phyloP scores from a whole-genome alignment of 208 protist species.

The Wallacemonas sp. region DNA sequence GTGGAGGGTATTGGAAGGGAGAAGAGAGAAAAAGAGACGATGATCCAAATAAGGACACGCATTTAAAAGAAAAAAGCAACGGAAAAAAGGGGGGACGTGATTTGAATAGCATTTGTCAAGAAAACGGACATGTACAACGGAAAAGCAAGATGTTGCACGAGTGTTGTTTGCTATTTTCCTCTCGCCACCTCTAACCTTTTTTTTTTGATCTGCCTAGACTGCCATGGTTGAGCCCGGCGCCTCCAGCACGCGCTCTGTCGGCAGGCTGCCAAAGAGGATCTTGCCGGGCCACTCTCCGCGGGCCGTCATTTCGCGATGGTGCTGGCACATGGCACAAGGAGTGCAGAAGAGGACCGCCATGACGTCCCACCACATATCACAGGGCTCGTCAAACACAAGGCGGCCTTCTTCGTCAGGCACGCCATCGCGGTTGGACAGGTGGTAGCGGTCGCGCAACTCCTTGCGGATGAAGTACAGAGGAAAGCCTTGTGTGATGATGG shows the following conservation, averaged over 20 bases:
- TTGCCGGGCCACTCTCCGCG: conserved; percentile 42
- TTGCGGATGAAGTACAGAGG: conserved; percentile 24
- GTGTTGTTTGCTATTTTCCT: no score
- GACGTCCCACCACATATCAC: conserved; percentile 18
- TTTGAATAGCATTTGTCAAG: no score
- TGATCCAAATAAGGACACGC: no score
- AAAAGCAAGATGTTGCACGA: no score
- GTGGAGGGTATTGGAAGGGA: no score
- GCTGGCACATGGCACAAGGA: conserved; percentile 37
- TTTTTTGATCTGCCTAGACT: not conserved
- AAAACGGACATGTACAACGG: no score
- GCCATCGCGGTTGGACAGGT: conserved; percentile 10
- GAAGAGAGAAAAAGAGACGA: no score
- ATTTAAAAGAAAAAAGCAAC: no score
- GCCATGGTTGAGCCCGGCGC: not conserved
- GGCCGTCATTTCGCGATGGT: conserved; percentile 42
- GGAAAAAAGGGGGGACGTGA: no score
- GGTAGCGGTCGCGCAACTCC: conserved; percentile 29
- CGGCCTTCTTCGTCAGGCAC: not conserved
- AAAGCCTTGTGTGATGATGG: conserved; percentile 6
- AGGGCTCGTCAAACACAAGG: conserved; percentile 3
- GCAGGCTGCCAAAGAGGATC: conserved; percentile 23
- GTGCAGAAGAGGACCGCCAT: conserved; percentile 21
- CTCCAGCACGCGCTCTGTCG: no score
- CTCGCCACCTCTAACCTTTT: no score